These are phyloP conservation scores for Kondoa subrosea DNA, from an alignment of 768 basidiomycete genomes.

Conservation along the genomic window DNA sequence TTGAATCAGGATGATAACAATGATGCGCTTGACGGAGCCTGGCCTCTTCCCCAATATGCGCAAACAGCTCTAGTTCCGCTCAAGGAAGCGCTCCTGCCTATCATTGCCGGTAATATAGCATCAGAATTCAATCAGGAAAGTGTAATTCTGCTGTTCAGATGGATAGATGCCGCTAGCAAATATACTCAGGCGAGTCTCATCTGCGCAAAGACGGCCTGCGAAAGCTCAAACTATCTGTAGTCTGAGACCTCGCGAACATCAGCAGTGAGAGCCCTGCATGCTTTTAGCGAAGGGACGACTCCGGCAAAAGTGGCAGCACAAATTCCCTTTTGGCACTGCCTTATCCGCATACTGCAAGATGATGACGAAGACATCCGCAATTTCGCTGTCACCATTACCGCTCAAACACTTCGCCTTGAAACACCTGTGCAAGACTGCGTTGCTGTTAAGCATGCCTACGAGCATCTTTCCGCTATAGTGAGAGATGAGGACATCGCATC, in stretches of 20 bases:
- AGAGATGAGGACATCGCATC: neutral
- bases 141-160: too few relatives aligned
- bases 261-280: too few relatives aligned
- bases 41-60: neutral
- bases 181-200: too few relatives aligned
- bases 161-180: too few relatives aligned
- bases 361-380: constrained; percentile 12
- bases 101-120: neutral
- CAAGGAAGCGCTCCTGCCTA: neutral
- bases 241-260: too few relatives aligned
- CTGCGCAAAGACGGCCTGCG: too few relatives aligned
- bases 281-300: too few relatives aligned
- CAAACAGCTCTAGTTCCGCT: neutral
- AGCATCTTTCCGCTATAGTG: neutral
- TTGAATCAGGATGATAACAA: too few relatives aligned
- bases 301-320: too few relatives aligned
- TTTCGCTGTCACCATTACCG: neutral
- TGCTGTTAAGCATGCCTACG: constrained; percentile 5
- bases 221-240: too few relatives aligned
- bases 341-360: constrained; percentile 14
- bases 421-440: neutral
- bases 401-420: neutral
- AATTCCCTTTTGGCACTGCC: neutral
- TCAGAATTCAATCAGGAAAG: neutral
- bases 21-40: too few relatives aligned